These are phyloP conservation scores for Polytrichum commune DNA, from an alignment of 225 moss, liverwort and hornwort genomes.

Conservation along the genomic window DNA sequence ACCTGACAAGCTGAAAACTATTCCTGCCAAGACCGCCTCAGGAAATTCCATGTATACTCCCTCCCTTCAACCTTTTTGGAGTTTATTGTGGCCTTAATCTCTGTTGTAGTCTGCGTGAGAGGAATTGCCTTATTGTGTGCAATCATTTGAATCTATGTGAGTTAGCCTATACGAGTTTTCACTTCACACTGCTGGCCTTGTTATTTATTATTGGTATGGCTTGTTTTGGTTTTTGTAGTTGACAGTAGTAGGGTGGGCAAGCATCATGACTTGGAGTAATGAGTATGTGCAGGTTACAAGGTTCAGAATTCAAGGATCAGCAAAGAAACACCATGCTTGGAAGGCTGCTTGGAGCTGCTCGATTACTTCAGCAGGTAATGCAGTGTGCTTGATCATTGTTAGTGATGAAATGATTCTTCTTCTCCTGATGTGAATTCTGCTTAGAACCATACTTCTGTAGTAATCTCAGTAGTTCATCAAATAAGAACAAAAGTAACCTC, in stretches of 20 bases:
- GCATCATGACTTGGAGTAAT: not conserved
- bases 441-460: too few relatives aligned
- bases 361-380: conserved; percentile 51
- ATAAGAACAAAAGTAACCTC: too few relatives aligned
- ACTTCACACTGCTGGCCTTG: too few relatives aligned
- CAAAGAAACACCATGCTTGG: conserved; percentile 25
- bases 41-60: not conserved
- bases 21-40: conserved; percentile 23
- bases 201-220: too few relatives aligned
- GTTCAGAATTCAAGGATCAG: conserved; percentile 26
- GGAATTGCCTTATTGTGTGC: too few relatives aligned
- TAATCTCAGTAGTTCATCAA: too few relatives aligned
- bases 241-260: not conserved
- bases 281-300: conserved; percentile 11
- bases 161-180: too few relatives aligned
- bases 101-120: too few relatives aligned
- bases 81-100: too few relatives aligned
- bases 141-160: too few relatives aligned
- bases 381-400: not conserved
- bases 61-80: too few relatives aligned
- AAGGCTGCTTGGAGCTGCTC: conserved; percentile 60
- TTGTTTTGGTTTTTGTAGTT: too few relatives aligned
- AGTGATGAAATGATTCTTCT: not conserved
- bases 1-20: conserved; percentile 16
- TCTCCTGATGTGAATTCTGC: not conserved